phyloP scores from a whole-genome alignment of 1,284 basidiomycete genomes.

The Pyrrhoderma lamaoense region DNA sequence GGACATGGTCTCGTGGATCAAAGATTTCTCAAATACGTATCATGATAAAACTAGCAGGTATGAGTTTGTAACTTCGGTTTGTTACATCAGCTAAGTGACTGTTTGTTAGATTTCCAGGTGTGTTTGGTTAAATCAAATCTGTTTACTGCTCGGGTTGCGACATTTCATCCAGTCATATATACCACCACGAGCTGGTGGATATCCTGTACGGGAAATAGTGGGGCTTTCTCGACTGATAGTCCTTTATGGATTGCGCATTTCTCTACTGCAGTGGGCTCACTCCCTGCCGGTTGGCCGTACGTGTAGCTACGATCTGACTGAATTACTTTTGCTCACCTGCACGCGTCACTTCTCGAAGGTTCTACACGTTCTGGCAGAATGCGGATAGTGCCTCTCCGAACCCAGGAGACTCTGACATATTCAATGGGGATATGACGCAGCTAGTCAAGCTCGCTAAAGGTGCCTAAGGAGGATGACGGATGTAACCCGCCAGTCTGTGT shows the following conservation, averaged over 20 bases:
- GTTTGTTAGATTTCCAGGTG: slow-evolving; percentile 31
- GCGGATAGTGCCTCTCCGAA: slow-evolving; percentile 40
- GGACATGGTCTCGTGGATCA: slow-evolving; percentile 56
- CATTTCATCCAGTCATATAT: slow-evolving; percentile 42
- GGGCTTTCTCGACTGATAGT: slow-evolving; percentile 40
- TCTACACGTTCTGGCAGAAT: slow-evolving; percentile 59
- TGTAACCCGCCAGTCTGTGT: too few species aligned
- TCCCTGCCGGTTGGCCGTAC: slow-evolving; percentile 49
- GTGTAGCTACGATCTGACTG: slow-evolving; percentile 10
- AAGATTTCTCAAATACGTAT: slow-evolving; percentile 57
- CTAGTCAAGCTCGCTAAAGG: slow-evolving; percentile 27
- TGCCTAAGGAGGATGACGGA: neutral
- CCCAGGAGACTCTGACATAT: slow-evolving; percentile 50
- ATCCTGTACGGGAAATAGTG: slow-evolving; percentile 53
- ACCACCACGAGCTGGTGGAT: slow-evolving; percentile 63
- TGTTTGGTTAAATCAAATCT: neutral
- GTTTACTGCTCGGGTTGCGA: neutral
- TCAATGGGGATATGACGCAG: slow-evolving; percentile 37
- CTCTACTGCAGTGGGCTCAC: slow-evolving; percentile 38
- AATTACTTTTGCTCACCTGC: neutral
- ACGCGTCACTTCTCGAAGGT: slow-evolving; percentile 31
- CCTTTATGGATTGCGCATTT: slow-evolving; percentile 57
- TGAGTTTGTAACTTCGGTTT: slow-evolving; percentile 9
- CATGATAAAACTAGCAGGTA: slow-evolving; percentile 42
- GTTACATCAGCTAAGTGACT: neutral